Evolutionary conservation across 805 yeast genomes (phyloP).

Genomic region (Zygosaccharomyces siamensis): DNA sequence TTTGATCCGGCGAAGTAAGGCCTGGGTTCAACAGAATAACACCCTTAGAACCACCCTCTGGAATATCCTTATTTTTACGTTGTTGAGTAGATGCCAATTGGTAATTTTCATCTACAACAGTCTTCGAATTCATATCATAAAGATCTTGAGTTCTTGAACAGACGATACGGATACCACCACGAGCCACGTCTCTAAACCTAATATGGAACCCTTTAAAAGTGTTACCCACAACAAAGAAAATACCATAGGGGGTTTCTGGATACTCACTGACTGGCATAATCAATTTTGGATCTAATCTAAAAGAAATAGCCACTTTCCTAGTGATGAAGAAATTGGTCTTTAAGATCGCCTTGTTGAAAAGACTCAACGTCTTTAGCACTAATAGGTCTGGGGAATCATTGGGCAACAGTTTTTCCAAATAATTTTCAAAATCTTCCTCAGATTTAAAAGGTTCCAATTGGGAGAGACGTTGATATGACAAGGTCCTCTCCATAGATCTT

Average conservation of each 20-base stretch:
- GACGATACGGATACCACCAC: constrained; percentile 97
- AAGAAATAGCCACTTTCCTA: constrained; percentile 90
- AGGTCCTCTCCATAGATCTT: constrained; percentile 56
- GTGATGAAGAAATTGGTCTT: constrained; percentile 93
- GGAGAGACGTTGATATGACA: constrained; percentile 82
- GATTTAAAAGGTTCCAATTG: constrained; percentile 67
- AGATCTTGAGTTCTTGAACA: constrained; percentile 81
- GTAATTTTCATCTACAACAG: constrained; percentile 93
- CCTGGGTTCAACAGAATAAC: constrained; percentile 83
- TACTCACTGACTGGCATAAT: constrained; percentile 75
- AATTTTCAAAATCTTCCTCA: constrained; percentile 67
- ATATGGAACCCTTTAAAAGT: constrained; percentile 97
- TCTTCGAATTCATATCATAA: constrained; percentile 76
- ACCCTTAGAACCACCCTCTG: constrained; percentile 99
- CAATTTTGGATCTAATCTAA: constrained; percentile 82
- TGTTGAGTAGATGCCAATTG: constrained; percentile 95
- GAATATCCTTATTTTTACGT: constrained; percentile 94
- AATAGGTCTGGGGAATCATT: constrained; percentile 72
- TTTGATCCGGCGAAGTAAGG: constrained; percentile 62
- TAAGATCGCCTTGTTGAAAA: constrained; percentile 80
- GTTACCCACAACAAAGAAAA: constrained; percentile 92
- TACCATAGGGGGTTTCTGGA: constrained; percentile 89
- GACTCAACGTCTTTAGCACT: constrained; percentile 75
- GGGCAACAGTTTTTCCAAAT: constrained; percentile 63
- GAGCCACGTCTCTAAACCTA: constrained; percentile 92